Evolutionary conservation across 2,329 filamentous ascomycete genomes (phyloP).

Genomic region (Orbilia oligospora): DNA sequence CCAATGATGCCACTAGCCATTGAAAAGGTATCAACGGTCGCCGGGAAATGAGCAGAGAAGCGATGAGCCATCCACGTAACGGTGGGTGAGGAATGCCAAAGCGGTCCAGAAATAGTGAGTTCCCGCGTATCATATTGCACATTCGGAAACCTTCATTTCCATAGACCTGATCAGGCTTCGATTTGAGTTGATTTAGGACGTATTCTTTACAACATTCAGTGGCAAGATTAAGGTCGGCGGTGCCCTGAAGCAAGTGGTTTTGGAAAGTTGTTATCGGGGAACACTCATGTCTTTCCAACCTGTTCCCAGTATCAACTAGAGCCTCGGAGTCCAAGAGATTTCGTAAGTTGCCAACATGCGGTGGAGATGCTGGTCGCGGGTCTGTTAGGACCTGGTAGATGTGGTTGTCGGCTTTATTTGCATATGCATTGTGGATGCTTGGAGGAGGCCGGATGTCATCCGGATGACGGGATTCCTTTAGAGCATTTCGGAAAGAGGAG

Average conservation of each 20-base stretch:
- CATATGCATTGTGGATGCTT: conserved; percentile 32
- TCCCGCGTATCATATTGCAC: conserved; percentile 16
- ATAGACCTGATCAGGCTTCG: neutral
- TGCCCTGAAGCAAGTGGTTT: conserved; percentile 19
- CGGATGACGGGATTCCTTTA: conserved; percentile 36
- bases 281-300: conserved; percentile 6
- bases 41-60: conserved; percentile 39
- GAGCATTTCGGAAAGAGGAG: conserved; percentile 37
- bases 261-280: conserved; percentile 14
- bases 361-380: conserved; percentile 1
- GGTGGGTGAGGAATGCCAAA: neutral
- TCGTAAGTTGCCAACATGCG: conserved; percentile 18
- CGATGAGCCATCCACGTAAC: conserved; percentile 30
- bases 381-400: conserved; percentile 35
- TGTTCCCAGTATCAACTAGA: neutral
- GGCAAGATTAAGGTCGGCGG: conserved; percentile 6
- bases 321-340: conserved; percentile 13
- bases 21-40: conserved; percentile 25
- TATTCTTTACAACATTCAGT: conserved; percentile 11
- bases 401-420: conserved; percentile 48
- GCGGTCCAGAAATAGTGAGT: neutral
- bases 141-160: conserved; percentile 18
- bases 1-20: conserved; percentile 14
- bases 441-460: conserved; percentile 35
- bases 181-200: neutral